These are phyloP conservation scores for Brassica hybrid DNA, from an alignment of 441 rosid species.

Conservation along the genomic window DNA sequence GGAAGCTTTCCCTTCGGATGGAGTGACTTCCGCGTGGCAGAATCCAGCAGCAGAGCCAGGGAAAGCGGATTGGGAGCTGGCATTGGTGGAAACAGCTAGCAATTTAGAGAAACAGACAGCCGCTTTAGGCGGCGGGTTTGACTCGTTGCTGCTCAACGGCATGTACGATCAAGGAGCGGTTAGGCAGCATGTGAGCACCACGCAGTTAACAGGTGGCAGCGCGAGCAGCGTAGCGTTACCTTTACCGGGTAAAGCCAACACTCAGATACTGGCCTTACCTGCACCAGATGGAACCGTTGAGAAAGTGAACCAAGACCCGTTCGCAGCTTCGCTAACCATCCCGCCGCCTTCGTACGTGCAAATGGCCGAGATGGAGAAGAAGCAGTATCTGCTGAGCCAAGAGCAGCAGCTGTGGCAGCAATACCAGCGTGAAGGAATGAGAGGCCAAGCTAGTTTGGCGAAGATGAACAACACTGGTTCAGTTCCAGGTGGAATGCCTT, in stretches of 20 bases:
- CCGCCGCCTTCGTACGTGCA: slow-evolving; percentile 97
- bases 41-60: slow-evolving; percentile 75
- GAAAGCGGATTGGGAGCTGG: slow-evolving; percentile 76
- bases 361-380: slow-evolving; percentile 96
- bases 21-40: slow-evolving; percentile 83
- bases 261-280: slow-evolving; percentile 86
- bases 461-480: slow-evolving; percentile 52
- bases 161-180: slow-evolving; percentile 86
- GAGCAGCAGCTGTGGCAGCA: slow-evolving; percentile 94
- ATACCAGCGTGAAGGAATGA: slow-evolving; percentile 82
- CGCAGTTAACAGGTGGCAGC: slow-evolving; percentile 66
- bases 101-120: slow-evolving; percentile 70
- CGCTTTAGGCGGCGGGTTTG: slow-evolving; percentile 64
- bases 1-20: slow-evolving; percentile 62
- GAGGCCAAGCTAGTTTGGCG: slow-evolving; percentile 83
- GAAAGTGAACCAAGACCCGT: slow-evolving; percentile 88
- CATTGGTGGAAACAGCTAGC: slow-evolving; percentile 64
- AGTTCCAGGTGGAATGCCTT: slow-evolving; percentile 65
- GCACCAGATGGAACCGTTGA: slow-evolving; percentile 96
- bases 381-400: slow-evolving; percentile 79
- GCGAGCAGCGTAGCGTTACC: slow-evolving; percentile 81
- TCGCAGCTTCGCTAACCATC: slow-evolving; percentile 75
- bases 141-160: slow-evolving; percentile 62
- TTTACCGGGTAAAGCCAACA: slow-evolving; percentile 57
- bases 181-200: slow-evolving; percentile 66